A percentile compares a stretch with the other conserved stretches of the same genome.
Evolutionary conservation across 2,329 filamentous ascomycete species (phyloP).

Genomic region (Nannizziopsis barbatae): DNA sequence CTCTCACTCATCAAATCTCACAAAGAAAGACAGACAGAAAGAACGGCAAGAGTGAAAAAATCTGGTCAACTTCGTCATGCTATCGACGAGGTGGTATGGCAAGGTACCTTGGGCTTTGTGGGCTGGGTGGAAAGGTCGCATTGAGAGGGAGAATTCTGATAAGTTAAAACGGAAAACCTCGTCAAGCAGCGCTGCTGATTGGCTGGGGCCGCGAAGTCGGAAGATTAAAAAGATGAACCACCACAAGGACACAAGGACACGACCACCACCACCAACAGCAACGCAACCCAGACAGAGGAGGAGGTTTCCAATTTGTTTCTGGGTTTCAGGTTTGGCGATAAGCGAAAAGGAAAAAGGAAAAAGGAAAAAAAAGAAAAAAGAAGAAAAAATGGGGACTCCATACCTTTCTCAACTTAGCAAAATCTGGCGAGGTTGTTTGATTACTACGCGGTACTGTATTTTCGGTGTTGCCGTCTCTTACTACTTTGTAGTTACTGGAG

Average conservation of each 20-base stretch:
- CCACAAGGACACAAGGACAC: no score
- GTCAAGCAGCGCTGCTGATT: constrained; percentile 13
- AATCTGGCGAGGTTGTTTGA: constrained; percentile 18
- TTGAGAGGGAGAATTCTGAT: constrained; percentile 10
- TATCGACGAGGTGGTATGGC: constrained; percentile 3
- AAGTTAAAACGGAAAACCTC: constrained; percentile 13
- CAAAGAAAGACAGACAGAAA: no score
- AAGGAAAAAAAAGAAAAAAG: no score
- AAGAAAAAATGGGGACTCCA: no score
- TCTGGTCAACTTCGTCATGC: no score
- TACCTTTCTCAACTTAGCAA: constrained; percentile 18
- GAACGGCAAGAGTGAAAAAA: no score
- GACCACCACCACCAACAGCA: no score
- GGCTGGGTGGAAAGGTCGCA: constrained; percentile 10
- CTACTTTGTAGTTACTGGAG: no score
- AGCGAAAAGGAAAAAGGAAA: constrained; percentile 9
- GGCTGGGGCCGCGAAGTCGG: constrained; percentile 12
- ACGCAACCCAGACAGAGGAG: no score
- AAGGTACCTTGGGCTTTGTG: constrained; percentile 1
- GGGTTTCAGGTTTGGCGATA: constrained; percentile 12
- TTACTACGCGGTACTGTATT: constrained; percentile 4
- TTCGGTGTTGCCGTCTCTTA: no score
- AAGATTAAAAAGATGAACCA: no score
- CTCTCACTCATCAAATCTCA: no score
- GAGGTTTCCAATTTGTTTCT: constrained; percentile 3